Conservation (phyloP, 2,329 filamentous ascomycete genomes). For the Aspergillus jensenii region DNA sequence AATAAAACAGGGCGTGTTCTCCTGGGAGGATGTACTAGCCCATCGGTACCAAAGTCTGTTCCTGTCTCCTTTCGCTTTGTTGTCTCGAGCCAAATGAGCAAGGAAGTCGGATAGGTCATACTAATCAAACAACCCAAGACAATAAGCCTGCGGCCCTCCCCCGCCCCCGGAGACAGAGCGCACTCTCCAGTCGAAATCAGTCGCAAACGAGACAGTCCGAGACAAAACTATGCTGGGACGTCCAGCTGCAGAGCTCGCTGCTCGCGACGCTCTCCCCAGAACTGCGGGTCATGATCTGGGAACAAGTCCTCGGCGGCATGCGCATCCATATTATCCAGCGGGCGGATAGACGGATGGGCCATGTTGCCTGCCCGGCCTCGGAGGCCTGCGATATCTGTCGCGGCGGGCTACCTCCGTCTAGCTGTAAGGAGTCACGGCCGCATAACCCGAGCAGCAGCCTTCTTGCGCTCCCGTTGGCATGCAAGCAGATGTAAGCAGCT, state of each 20-base stretch:
- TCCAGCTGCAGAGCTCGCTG: slow-evolving; percentile 29
- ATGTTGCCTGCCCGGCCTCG: slow-evolving; percentile 31
- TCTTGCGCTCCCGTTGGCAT: slow-evolving; percentile 31
- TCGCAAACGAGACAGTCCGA: slow-evolving; percentile 13
- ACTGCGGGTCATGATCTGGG: slow-evolving; percentile 39
- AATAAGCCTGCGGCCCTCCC: slow-evolving; percentile 31
- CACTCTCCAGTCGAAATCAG: slow-evolving; percentile 8
- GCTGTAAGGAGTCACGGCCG: slow-evolving; percentile 17
- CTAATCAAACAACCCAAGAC: slow-evolving; percentile 16
- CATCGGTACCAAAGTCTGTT: slow-evolving; percentile 41
- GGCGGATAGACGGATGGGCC: slow-evolving; percentile 29
- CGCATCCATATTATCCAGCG: slow-evolving; percentile 39
- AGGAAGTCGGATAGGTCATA: background rate
- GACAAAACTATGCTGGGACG: slow-evolving; percentile 11
- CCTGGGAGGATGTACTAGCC: slow-evolving; percentile 41
- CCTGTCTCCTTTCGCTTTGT: slow-evolving; percentile 19
- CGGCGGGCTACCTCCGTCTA: slow-evolving; percentile 29
- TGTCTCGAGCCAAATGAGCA: background rate
- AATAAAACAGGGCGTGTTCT: slow-evolving; percentile 38
- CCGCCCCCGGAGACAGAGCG: slow-evolving; percentile 15
- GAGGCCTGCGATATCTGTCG: slow-evolving; percentile 35
- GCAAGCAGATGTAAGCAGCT: slow-evolving; percentile 36
- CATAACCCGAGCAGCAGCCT: slow-evolving; percentile 10
- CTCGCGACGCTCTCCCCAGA: slow-evolving; percentile 35
- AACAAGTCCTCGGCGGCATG: slow-evolving; percentile 29